These are phyloP conservation scores for Teratosphaeria pseudoeucalypti DNA, from an alignment of 2,329 filamentous ascomycete genomes.

Conservation along the genomic window DNA sequence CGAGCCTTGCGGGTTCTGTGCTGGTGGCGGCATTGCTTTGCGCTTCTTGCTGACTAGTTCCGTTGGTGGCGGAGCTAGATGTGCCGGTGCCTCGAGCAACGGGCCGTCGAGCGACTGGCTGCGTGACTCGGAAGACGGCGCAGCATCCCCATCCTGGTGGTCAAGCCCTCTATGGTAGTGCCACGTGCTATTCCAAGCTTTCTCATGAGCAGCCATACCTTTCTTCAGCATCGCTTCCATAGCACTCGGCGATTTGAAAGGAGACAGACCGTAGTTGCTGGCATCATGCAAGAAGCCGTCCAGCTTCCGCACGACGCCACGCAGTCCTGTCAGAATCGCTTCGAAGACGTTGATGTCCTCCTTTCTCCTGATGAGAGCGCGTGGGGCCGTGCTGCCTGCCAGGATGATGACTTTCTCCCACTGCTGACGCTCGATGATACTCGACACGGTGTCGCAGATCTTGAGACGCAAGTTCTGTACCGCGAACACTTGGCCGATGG, in stretches of 20 bases:
- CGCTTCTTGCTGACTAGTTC: background rate
- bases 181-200: background rate
- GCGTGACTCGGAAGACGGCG: background rate
- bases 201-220: background rate
- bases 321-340: background rate
- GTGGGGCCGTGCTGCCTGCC: background rate
- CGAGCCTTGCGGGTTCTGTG: background rate
- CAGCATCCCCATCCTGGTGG: background rate
- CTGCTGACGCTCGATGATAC: background rate
- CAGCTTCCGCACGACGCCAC: background rate
- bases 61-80: background rate
- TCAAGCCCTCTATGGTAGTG: background rate
- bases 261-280: background rate
- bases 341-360: background rate
- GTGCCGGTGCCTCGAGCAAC: background rate
- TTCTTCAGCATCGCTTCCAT: background rate
- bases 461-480: background rate
- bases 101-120: background rate
- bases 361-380: background rate
- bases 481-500: background rate
- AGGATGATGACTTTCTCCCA: background rate
- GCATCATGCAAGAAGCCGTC: background rate
- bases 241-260: background rate
- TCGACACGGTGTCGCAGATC: background rate
- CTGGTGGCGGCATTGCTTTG: background rate